Conservation (phyloP, 805 yeast species). For the Lipomyces sp. region DNA sequence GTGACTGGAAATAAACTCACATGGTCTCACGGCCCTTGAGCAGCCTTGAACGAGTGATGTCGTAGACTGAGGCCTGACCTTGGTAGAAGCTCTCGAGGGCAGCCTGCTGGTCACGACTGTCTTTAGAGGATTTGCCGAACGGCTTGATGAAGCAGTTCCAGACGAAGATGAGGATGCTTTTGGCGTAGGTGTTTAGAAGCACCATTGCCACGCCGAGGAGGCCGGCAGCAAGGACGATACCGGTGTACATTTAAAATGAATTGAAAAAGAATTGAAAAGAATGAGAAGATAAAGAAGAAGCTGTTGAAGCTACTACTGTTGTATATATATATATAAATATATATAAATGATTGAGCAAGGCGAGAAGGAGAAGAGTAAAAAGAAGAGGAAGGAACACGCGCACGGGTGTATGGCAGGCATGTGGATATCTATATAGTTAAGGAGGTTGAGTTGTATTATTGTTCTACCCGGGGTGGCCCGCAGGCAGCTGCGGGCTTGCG, state of each 20-base stretch:
- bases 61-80: constrained; percentile 78
- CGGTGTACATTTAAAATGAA: constrained; percentile 15
- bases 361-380: background rate
- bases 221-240: constrained; percentile 20
- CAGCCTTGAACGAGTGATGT: constrained; percentile 66
- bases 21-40: constrained; percentile 74
- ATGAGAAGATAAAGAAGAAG: background rate
- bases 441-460: too few species aligned
- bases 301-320: constrained; percentile 4
- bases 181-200: constrained; percentile 20
- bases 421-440: too few species aligned
- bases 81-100: constrained; percentile 72
- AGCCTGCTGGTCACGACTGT: constrained; percentile 55
- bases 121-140: constrained; percentile 47
- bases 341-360: background rate
- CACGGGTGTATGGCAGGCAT: too few species aligned
- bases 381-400: background rate
- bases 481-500: too few species aligned
- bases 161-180: constrained; percentile 44
- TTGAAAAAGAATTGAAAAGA: background rate
- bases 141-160: constrained; percentile 67
- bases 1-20: constrained; percentile 46
- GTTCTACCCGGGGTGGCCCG: too few species aligned
- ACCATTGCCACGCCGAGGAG: constrained; percentile 24
- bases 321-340: too few species aligned